A percentile compares a stretch with the other conserved stretches of the same genome.
These are phyloP conservation scores for Penicillium paxilli DNA, from an alignment of 495 filamentous ascomycete species.

Conservation along the genomic window DNA sequence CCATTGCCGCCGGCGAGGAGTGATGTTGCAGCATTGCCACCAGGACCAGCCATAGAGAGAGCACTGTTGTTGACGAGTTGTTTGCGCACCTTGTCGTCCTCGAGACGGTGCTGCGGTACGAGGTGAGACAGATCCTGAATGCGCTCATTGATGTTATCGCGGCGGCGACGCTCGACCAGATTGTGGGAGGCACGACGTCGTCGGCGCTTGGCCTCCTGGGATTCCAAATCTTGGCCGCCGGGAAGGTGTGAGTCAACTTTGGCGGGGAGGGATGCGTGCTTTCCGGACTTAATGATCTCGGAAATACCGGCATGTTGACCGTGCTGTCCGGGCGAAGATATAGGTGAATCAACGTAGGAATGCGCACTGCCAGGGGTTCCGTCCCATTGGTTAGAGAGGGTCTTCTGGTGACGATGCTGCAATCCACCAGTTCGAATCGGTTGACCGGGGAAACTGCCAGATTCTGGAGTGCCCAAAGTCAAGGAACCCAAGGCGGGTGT, in stretches of 20 bases:
- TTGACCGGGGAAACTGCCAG: constrained; percentile 69
- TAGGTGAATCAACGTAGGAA: constrained; percentile 79
- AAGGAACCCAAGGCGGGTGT: constrained; percentile 60
- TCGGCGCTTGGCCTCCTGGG: constrained; percentile 90
- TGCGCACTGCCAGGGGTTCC: constrained; percentile 74
- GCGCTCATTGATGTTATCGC: constrained; percentile 98
- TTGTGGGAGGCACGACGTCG: constrained; percentile 93
- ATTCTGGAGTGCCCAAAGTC: constrained; percentile 62
- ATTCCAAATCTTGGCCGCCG: constrained; percentile 56
- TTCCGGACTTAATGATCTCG: constrained; percentile 67
- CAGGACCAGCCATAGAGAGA: constrained; percentile 74
- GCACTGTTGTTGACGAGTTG: constrained; percentile 88
- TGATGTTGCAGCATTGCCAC: constrained; percentile 77
- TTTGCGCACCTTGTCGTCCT: constrained; percentile 96
- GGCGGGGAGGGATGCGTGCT: constrained; percentile 68
- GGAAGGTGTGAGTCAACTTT: constrained; percentile 62
- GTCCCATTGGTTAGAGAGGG: constrained; percentile 78
- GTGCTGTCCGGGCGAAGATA: constrained; percentile 64
- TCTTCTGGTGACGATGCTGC: constrained; percentile 75
- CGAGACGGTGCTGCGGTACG: constrained; percentile 87
- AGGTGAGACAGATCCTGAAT: constrained; percentile 95
- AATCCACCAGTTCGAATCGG: constrained; percentile 64
- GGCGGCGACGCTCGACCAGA: constrained; percentile 86
- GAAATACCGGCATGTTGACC: constrained; percentile 64
- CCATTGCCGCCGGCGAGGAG: constrained; percentile 82